Evolutionary conservation across 2,329 filamentous ascomycete genomes (phyloP).

Genomic region (Neofusicoccum sp.): DNA sequence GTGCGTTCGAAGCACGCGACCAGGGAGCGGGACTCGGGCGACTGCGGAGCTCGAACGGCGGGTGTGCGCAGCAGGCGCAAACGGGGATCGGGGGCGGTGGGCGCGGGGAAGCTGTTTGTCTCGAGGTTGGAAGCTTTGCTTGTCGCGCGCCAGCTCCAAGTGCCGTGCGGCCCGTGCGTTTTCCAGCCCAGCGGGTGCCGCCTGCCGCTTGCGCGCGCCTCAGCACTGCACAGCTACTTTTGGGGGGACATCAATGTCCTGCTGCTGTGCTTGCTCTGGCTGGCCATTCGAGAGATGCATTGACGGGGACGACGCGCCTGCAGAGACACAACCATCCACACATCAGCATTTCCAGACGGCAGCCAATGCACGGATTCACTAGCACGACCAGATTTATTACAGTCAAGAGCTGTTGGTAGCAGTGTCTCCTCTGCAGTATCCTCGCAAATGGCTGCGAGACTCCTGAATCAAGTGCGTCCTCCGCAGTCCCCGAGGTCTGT

Average conservation of each 20-base stretch:
- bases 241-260: background rate
- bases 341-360: no score
- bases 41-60: background rate
- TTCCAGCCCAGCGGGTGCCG: background rate
- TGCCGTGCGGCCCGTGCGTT: background rate
- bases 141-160: slow-evolving; percentile 7
- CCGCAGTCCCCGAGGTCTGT: no score
- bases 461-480: no score
- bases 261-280: background rate
- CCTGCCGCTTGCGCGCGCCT: no score
- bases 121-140: background rate
- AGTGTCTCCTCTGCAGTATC: no score
- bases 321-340: no score
- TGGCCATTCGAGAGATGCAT: no score
- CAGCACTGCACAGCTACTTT: background rate
- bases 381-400: no score
- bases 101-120: background rate
- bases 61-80: background rate
- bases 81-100: background rate
- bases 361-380: no score
- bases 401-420: no score
- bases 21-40: background rate
- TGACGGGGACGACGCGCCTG: no score
- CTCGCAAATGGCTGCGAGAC: no score
- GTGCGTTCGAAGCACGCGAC: background rate